phyloP scores from a whole-genome alignment of 1,139 yeast species.

The Nakaseomyces nivariensis region DNA sequence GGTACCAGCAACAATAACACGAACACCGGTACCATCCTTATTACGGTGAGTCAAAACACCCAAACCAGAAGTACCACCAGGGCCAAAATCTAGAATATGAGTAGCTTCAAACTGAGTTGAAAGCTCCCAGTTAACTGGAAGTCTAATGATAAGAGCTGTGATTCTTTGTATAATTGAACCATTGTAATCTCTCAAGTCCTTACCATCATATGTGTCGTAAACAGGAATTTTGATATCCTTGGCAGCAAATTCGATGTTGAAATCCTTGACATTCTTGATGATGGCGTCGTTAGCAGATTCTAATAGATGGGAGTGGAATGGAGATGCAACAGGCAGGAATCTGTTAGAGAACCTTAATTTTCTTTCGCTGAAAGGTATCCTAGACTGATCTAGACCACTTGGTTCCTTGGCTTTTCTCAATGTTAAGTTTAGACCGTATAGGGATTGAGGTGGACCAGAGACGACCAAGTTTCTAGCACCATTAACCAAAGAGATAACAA shows the following conservation, averaged over 20 bases:
- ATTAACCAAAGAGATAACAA: conserved; percentile 80
- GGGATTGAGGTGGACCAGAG: conserved; percentile 97
- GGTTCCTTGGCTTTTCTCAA: conserved; percentile 93
- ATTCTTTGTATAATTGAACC: conserved; percentile 56
- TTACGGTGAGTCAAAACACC: conserved; percentile 94
- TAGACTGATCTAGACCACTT: conserved; percentile 86
- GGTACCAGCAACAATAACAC: conserved; percentile 89
- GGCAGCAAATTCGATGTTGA: conserved; percentile 48
- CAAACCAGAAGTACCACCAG: conserved; percentile 95
- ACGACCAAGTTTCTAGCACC: conserved; percentile 95
- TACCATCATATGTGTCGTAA: conserved; percentile 80
- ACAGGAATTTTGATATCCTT: conserved; percentile 69
- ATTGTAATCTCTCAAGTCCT: conserved; percentile 51
- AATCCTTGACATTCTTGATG: conserved; percentile 50
- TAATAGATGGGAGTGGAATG: conserved; percentile 89
- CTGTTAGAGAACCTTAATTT: conserved; percentile 87
- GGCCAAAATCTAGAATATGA: conserved; percentile 93
- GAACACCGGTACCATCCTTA: conserved; percentile 97
- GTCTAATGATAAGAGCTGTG: conserved; percentile 70
- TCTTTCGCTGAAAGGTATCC: conserved; percentile 88
- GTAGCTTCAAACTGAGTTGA: conserved; percentile 77
- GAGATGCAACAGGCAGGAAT: conserved; percentile 90
- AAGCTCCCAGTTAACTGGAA: conserved; percentile 89
- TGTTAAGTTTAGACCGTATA: conserved; percentile 87
- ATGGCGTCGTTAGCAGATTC: conserved; percentile 61